Conservation (phyloP, 2,329 filamentous ascomycete genomes). For the Fusarium palustre region DNA sequence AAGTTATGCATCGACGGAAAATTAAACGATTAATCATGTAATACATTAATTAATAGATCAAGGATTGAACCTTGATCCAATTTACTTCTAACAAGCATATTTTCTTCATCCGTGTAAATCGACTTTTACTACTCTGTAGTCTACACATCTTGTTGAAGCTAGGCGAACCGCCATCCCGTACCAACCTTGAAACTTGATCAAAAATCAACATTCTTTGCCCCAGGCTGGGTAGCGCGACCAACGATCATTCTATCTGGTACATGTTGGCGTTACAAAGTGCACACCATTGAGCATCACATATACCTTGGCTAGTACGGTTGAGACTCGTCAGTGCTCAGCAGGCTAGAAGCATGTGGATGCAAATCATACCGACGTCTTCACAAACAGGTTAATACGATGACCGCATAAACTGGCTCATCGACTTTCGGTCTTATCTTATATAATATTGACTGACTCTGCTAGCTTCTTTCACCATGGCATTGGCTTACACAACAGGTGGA, state of each 20-base stretch:
- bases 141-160: not conserved
- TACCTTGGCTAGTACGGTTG: not conserved
- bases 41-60: constrained; percentile 41
- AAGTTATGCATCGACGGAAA: constrained; percentile 14
- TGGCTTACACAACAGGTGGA: constrained; percentile 36
- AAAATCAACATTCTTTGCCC: not conserved
- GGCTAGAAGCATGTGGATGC: not conserved
- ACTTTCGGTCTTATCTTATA: constrained; percentile 24
- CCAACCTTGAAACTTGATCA: constrained; percentile 1
- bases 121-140: not conserved
- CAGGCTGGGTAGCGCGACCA: not conserved
- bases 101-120: not conserved
- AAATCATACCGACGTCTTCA: not conserved
- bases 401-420: not conserved
- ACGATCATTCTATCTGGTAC: not conserved
- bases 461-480: constrained; percentile 13
- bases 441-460: constrained; percentile 3
- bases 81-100: not conserved
- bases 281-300: not conserved
- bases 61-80: not conserved
- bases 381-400: not conserved
- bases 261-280: not conserved
- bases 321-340: not conserved
- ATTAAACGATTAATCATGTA: constrained; percentile 40
- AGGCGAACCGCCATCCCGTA: not conserved